phyloP scores from a whole-genome alignment of 1,139 yeast genomes.

The Lodderomyces orthopsilosis region DNA sequence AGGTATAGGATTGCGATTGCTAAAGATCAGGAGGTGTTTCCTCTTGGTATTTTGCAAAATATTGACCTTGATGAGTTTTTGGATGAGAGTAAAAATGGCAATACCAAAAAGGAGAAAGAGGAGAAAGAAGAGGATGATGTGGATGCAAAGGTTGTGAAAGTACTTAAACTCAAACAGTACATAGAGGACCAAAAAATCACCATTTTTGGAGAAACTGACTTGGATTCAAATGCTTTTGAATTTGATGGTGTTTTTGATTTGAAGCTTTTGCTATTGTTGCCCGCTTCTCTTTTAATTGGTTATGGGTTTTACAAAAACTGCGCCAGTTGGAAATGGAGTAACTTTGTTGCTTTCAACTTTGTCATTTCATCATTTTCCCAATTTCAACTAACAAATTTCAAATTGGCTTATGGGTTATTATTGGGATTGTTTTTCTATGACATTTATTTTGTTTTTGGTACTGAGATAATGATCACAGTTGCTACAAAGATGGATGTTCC shows the following conservation, averaged over 20 bases:
- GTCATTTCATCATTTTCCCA: constrained; percentile 35
- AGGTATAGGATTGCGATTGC: constrained; percentile 22
- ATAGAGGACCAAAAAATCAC: constrained; percentile 7
- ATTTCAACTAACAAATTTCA: constrained; percentile 36
- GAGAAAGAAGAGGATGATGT: neutral
- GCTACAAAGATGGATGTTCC: constrained; percentile 59
- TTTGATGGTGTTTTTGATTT: constrained; percentile 29
- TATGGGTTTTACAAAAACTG: constrained; percentile 17
- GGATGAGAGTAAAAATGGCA: neutral
- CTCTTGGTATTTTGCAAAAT: constrained; percentile 19
- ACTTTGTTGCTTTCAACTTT: constrained; percentile 33
- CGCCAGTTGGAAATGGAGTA: constrained; percentile 27
- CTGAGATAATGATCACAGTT: constrained; percentile 61
- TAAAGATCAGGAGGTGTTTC: constrained; percentile 19
- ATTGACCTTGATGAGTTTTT: constrained; percentile 1
- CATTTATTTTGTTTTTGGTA: constrained; percentile 62
- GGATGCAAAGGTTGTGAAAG: neutral
- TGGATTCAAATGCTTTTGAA: neutral
- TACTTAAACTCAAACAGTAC: constrained; percentile 7
- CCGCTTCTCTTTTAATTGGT: constrained; percentile 19
- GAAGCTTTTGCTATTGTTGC: constrained; percentile 26
- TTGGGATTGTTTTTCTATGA: constrained; percentile 58
- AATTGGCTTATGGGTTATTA: constrained; percentile 44
- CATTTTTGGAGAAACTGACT: constrained; percentile 1
- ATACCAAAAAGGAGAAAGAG: constrained; percentile 12